These are phyloP conservation scores for Trichosporon coremiiforme DNA, from an alignment of 1,284 basidiomycete species.

Conservation along the genomic window DNA sequence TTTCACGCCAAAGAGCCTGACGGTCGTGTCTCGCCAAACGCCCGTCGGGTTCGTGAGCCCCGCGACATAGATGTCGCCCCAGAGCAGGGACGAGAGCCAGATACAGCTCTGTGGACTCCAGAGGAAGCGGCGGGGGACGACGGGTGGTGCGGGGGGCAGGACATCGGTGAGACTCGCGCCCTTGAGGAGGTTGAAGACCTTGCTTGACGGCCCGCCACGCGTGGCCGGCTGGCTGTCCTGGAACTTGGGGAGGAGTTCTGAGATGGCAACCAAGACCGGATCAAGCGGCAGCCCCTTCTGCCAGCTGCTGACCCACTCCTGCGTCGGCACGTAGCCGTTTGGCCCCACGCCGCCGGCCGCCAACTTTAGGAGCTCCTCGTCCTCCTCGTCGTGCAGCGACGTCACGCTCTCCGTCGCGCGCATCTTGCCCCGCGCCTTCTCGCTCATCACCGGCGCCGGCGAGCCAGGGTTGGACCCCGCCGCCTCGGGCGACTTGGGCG, in stretches of 20 bases:
- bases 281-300: slow-evolving; percentile 68
- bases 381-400: slow-evolving; percentile 56
- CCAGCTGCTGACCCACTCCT: slow-evolving; percentile 78
- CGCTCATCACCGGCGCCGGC: slow-evolving; percentile 61
- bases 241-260: slow-evolving; percentile 82
- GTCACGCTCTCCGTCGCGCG: slow-evolving; percentile 60
- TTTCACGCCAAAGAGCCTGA: slow-evolving; percentile 86
- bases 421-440: slow-evolving; percentile 88
- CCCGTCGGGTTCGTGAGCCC: slow-evolving; percentile 73
- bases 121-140: slow-evolving; percentile 74
- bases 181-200: slow-evolving; percentile 64
- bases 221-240: slow-evolving; percentile 70
- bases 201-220: slow-evolving; percentile 49
- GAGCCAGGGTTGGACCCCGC: neutral
- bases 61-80: slow-evolving; percentile 91
- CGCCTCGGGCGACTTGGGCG: neutral
- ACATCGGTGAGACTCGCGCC: slow-evolving; percentile 71
- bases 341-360: slow-evolving; percentile 71
- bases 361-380: slow-evolving; percentile 64
- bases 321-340: slow-evolving; percentile 87
- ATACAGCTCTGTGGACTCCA: slow-evolving; percentile 86
- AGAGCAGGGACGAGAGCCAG: slow-evolving; percentile 85
- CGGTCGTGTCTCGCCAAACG: slow-evolving; percentile 82
- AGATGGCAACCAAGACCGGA: slow-evolving; percentile 75
- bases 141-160: slow-evolving; percentile 68